A percentile compares a stretch with the other conserved stretches of the same genome.
These are phyloP conservation scores for Colletotrichum brevisporum DNA, from an alignment of 2,329 filamentous ascomycete species.

Conservation along the genomic window DNA sequence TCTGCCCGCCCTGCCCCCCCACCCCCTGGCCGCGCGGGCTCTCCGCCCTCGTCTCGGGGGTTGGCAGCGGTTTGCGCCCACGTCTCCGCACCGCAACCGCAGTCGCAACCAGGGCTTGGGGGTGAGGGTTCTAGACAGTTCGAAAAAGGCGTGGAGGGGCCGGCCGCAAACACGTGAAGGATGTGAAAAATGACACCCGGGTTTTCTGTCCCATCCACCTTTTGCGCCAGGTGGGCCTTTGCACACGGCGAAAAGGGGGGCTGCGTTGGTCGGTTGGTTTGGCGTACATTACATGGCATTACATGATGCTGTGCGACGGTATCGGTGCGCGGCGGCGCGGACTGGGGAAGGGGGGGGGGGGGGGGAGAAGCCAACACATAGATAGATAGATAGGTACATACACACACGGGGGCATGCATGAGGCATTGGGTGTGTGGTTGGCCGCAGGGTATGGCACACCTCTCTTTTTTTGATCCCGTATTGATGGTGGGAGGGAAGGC, in stretches of 20 bases:
- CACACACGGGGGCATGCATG: too few relatives aligned
- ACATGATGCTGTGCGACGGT: constrained; percentile 31
- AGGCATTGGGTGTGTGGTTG: too few relatives aligned
- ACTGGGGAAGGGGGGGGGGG: not conserved
- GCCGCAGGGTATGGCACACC: too few relatives aligned
- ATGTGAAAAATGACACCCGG: not conserved
- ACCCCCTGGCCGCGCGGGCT: too few relatives aligned
- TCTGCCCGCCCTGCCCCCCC: not conserved
- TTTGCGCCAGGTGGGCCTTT: not conserved
- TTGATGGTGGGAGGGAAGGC: too few relatives aligned
- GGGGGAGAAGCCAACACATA: not conserved
- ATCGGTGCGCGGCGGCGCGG: constrained; percentile 20
- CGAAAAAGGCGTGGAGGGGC: not conserved
- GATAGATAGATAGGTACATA: too few relatives aligned
- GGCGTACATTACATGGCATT: not conserved
- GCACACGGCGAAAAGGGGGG: not conserved
- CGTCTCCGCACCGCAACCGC: not conserved
- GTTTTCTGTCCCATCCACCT: too few relatives aligned
- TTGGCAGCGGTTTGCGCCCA: not conserved
- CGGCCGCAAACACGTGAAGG: not conserved
- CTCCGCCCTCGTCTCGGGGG: constrained; percentile 1
- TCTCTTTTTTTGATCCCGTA: too few relatives aligned
- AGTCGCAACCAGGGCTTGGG: too few relatives aligned
- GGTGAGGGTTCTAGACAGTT: not conserved
- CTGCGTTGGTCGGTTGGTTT: not conserved